Evolutionary conservation across 768 basidiomycete species (phyloP).

Genomic region (Gymnopilus dilepis): DNA sequence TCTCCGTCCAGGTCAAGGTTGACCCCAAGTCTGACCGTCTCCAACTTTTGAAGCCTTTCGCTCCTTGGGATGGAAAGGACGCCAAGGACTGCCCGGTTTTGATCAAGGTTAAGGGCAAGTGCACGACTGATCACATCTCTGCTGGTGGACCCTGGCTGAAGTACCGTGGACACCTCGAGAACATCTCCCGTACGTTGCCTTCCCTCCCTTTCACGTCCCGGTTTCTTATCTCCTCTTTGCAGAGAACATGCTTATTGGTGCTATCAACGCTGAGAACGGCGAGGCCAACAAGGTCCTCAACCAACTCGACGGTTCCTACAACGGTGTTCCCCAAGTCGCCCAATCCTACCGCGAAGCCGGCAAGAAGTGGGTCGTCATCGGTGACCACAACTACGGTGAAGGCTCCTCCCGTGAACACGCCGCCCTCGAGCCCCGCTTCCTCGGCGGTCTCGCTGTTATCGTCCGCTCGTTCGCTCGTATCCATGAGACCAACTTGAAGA

Average conservation of each 20-base stretch:
- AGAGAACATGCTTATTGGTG: slow-evolving; percentile 98
- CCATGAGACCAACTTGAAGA: slow-evolving; percentile 98
- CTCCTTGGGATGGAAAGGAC: slow-evolving; percentile 92
- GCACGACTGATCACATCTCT: slow-evolving; percentile 97
- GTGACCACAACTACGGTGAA: slow-evolving; percentile 96
- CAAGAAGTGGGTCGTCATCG: slow-evolving; percentile 97
- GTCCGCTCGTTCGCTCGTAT: slow-evolving; percentile 97
- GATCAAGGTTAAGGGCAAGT: slow-evolving; percentile 99
- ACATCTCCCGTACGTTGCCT: slow-evolving; percentile 82
- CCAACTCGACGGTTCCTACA: slow-evolving; percentile 86
- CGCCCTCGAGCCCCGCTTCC: slow-evolving; percentile 93
- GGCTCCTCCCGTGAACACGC: slow-evolving; percentile 99
- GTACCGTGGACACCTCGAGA: slow-evolving; percentile 98
- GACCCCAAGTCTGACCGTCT: slow-evolving; percentile 86
- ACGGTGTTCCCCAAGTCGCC: slow-evolving; percentile 82
- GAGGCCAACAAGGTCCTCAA: slow-evolving; percentile 97
- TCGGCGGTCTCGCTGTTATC: slow-evolving; percentile 95
- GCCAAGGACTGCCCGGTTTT: slow-evolving; percentile 88
- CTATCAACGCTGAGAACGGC: slow-evolving; percentile 93
- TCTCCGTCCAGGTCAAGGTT: slow-evolving; percentile 85
- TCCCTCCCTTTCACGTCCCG: neutral
- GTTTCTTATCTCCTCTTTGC: slow-evolving; percentile 16
- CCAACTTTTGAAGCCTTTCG: slow-evolving; percentile 88
- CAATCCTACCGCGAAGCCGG: slow-evolving; percentile 88
- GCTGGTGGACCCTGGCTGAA: slow-evolving; percentile 99